Conservation (phyloP, 371 early-diverging fungal genomes). For the Synchytrium microbalum region DNA sequence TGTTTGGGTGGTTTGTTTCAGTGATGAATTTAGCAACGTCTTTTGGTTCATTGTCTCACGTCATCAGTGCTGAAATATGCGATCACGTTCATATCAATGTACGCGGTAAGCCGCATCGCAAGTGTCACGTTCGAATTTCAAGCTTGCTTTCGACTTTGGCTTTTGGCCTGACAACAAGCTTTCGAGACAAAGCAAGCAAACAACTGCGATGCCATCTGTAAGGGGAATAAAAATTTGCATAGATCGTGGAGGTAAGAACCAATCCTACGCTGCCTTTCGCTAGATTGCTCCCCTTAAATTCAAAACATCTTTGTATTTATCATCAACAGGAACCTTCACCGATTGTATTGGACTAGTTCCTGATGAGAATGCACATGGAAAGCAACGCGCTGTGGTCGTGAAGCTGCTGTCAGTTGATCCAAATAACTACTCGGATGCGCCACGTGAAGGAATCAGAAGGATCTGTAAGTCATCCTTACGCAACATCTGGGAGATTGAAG, state of each 20-base stretch:
- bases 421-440: constrained; percentile 85
- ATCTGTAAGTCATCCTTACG: constrained; percentile 32
- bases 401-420: constrained; percentile 91
- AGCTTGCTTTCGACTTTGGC: too few relatives aligned
- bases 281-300: neutral
- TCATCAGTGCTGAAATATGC: too few relatives aligned
- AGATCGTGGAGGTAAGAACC: neutral
- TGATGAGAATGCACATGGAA: constrained; percentile 12
- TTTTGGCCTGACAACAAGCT: too few relatives aligned
- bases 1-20: too few relatives aligned
- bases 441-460: constrained; percentile 87
- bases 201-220: neutral
- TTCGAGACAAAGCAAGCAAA: too few relatives aligned
- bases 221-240: neutral
- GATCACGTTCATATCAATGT: too few relatives aligned
- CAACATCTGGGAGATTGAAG: neutral
- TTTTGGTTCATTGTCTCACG: too few relatives aligned
- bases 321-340: constrained; percentile 31
- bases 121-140: too few relatives aligned
- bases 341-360: constrained; percentile 32
- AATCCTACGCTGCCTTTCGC: neutral
- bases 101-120: too few relatives aligned
- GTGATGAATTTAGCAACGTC: too few relatives aligned
- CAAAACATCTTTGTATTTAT: neutral
- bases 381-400: constrained; percentile 35